Evolutionary conservation across 352 stramenopile species (phyloP), one percentile per base, ranked within the genome.

Genomic region (Phytophthora hybrid): DNA sequence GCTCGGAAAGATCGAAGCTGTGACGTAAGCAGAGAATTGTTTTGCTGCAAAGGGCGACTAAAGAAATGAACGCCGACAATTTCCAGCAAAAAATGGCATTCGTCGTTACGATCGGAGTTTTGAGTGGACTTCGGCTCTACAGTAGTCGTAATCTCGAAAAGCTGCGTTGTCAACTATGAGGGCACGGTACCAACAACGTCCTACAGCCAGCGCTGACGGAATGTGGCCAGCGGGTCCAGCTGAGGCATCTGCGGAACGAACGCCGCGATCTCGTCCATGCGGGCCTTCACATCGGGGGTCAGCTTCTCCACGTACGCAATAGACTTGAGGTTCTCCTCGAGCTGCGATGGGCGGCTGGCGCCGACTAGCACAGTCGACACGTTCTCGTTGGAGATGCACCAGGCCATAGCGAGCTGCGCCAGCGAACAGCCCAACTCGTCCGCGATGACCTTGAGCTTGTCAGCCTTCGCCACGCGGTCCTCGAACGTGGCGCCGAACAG

Each of bases 381-480:
- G 52, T 89, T 87, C 21, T 77, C 59, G 62, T 89, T 88, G 19
- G 77, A 84, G 34, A 77, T 67, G 52, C 74, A 85, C 83, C 80
- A 90, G 21, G 77, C 82, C 26, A 82, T 71, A 1, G 82, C 59
- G 6, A 71, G 46, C 31, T 71, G 54, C 11, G 54, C 53, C 32
- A 74, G 37, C n/a, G 61, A 66, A 21, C 60, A 88, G 13, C 71
- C 77, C 7, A 90, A 51, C 53, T 83, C 61, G 16, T 84, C 52
- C n/a, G 75, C 71, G 19, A 79, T 84, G 21, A 59, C 60, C 59
- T 87, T 76, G 16, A 79, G 70, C 47, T 75, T 69, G 64, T 80
- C 56, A 8, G 85, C 74, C 77, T 87, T 89, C 29, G 69, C 79
- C 19, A 87, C 72, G 19, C 77, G 72, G 2, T 82, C 77, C 19